Percentiles rank a stretch among this genome's conserved stretches.
These are phyloP conservation scores for Salix viminalis DNA, from an alignment of 345 rosid species.

Conservation along the genomic window DNA sequence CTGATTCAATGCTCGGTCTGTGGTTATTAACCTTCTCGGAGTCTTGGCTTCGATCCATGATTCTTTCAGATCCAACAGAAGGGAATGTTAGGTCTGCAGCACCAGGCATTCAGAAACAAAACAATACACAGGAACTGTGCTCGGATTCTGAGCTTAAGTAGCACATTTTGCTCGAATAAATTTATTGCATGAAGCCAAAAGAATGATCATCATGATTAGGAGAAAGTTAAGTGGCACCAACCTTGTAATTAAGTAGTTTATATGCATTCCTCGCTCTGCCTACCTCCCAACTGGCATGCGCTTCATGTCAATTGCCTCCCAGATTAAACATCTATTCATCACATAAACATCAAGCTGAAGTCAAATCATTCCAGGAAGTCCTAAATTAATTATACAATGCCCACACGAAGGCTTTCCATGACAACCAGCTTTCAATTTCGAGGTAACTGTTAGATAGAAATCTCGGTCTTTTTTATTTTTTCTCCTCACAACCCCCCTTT, in stretches of 20 bases:
- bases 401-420: neutral
- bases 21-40: constrained; percentile 31
- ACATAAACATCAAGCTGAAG: constrained; percentile 10
- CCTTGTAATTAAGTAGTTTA: constrained; percentile 28
- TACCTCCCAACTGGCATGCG: constrained; percentile 47
- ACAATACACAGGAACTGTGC: constrained; percentile 15
- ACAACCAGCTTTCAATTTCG: neutral
- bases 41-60: constrained; percentile 47
- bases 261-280: constrained; percentile 38
- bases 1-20: constrained; percentile 27
- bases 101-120: constrained; percentile 48
- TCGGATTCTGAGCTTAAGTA: constrained; percentile 47
- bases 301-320: constrained; percentile 57
- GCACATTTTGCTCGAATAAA: constrained; percentile 36
- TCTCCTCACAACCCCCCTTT: no score
- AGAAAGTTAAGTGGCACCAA: constrained; percentile 74
- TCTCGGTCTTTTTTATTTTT: no score
- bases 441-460: neutral
- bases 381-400: neutral
- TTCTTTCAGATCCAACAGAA: constrained; percentile 40
- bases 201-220: constrained; percentile 75
- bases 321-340: constrained; percentile 26
- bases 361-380: neutral
- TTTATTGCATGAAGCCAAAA: constrained; percentile 50
- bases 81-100: constrained; percentile 39